These are phyloP conservation scores for Gastrodia elata DNA, from an alignment of 106 monocot genomes.

Conservation along the genomic window DNA sequence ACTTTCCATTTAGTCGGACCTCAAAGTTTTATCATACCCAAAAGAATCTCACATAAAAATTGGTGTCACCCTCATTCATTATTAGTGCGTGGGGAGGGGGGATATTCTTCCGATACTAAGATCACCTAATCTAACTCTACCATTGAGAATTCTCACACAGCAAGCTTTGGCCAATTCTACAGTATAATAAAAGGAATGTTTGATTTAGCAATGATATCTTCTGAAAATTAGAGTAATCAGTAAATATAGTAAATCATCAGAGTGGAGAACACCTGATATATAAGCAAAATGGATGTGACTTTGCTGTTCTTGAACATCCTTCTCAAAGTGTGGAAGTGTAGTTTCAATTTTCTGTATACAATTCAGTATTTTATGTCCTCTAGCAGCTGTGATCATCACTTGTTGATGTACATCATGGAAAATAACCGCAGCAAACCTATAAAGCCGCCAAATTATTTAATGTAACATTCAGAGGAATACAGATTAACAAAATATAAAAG, in stretches of 20 bases:
- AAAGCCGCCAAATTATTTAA: not conserved
- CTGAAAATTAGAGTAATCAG: not conserved
- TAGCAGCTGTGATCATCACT: slow-evolving; percentile 43
- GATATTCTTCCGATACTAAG: no score
- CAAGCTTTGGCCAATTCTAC: no score
- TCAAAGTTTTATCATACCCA: no score
- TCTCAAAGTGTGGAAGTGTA: slow-evolving; percentile 53
- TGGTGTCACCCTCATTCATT: no score
- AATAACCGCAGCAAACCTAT: slow-evolving; percentile 67
- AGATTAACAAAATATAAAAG: not conserved
- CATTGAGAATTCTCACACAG: no score
- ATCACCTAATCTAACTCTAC: no score
- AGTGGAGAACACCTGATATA: slow-evolving; percentile 34
- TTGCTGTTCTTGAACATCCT: slow-evolving; percentile 41
- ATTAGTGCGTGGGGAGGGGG: no score
- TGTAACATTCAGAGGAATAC: not conserved
- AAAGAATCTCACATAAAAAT: no score
- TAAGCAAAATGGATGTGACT: slow-evolving; percentile 68
- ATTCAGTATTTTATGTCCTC: slow-evolving; percentile 45
- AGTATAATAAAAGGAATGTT: not conserved
- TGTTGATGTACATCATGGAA: slow-evolving; percentile 68
- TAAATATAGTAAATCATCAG: not conserved
- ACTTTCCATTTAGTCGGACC: no score
- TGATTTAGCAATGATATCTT: not conserved
- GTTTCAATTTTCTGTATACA: slow-evolving; percentile 51